Conservation (phyloP, 805 yeast species). For the Lipomyces yamadae region DNA sequence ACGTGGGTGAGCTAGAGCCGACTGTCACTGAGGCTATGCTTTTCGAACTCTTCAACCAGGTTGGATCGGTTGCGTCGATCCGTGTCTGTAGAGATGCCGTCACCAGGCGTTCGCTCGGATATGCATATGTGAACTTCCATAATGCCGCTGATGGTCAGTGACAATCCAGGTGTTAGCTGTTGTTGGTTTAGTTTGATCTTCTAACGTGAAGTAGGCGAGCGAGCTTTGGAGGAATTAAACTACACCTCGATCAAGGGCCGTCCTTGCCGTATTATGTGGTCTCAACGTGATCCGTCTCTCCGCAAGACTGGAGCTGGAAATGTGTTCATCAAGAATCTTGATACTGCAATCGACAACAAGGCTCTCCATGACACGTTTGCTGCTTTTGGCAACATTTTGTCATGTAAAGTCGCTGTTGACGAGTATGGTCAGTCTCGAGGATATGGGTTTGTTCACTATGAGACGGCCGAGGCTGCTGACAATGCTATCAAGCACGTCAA, state of each 20-base stretch:
- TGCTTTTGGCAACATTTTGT: constrained; percentile 92
- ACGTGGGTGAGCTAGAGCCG: constrained; percentile 96
- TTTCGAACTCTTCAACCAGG: constrained; percentile 90
- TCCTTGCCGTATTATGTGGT: constrained; percentile 99
- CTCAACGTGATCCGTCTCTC: constrained; percentile 96
- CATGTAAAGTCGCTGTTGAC: constrained; percentile 97
- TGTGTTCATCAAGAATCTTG: constrained; percentile 97
- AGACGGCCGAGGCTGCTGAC: constrained; percentile 86
- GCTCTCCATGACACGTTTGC: constrained; percentile 97
- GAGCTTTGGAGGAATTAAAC: constrained; percentile 94
- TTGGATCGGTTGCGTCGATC: constrained; percentile 94
- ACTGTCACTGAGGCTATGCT: constrained; percentile 91
- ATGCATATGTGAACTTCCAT: constrained; percentile 97
- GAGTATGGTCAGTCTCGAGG: constrained; percentile 90
- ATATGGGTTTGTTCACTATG: constrained; percentile 97
- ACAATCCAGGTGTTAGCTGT: background rate
- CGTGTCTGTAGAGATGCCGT: constrained; percentile 99
- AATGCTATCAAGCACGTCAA: constrained; percentile 96
- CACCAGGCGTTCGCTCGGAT: constrained; percentile 94
- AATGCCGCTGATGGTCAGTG: constrained; percentile 73
- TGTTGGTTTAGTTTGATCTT: background rate
- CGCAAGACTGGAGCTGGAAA: constrained; percentile 96
- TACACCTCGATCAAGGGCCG: constrained; percentile 91
- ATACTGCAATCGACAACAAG: constrained; percentile 98
- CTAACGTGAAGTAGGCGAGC: constrained; percentile 51